Base-by-base conservation (phyloP, 75 land plant genomes). In the Isoetes taiwanensis region DNA sequence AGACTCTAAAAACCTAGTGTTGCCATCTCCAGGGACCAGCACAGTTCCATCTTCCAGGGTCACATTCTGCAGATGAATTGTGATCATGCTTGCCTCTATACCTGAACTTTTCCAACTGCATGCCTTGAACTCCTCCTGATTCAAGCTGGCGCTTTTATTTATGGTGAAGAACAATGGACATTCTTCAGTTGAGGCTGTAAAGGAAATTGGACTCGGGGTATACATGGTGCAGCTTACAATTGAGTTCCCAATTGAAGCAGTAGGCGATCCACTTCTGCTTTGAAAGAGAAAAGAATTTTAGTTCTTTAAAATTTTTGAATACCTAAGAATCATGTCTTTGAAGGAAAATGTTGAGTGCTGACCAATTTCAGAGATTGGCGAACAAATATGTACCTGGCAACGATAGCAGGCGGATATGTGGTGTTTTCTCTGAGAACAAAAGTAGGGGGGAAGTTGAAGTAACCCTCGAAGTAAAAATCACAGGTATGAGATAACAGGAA, bases 391-490 rank as follows among this genome's bases (percentile, higher is more conserved):
- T 19, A 46, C 50, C 50, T 46, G 16, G 50, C 50, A 5, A 46
- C 21, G 12, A 46, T n/a, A 5, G 50, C 25, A 23, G 23, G 50
- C 16, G 50, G 50, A n/a, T 46, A 46, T 46, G 50, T 46, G 8
- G 50, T 46, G 50, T 46, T 46, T n/a, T 46, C 50, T 5, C 21
- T 23, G 12, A 46, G 50, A 16, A 19, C 50, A 16, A 46, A 8
- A 5, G 50, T 19, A n/a, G 50, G 50, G 23, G 50, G 50, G 23
- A 46, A 46, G 16, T 46, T 46, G 50, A 6, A 46, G 16, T 46
- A 46, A n/a, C 50, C 50, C 19, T 46, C 50, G n/a, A 46, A 46
- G 50, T 46, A 46, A 23, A 46, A 46, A 46, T 46, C 50, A n/a
- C 50, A 46, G 23, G 50, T 23, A n/a, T 46, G 50, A 46, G 50